These are phyloP conservation scores for Nannizziopsis arthrosporioides DNA, from an alignment of 2,329 filamentous ascomycete genomes.

Conservation along the genomic window DNA sequence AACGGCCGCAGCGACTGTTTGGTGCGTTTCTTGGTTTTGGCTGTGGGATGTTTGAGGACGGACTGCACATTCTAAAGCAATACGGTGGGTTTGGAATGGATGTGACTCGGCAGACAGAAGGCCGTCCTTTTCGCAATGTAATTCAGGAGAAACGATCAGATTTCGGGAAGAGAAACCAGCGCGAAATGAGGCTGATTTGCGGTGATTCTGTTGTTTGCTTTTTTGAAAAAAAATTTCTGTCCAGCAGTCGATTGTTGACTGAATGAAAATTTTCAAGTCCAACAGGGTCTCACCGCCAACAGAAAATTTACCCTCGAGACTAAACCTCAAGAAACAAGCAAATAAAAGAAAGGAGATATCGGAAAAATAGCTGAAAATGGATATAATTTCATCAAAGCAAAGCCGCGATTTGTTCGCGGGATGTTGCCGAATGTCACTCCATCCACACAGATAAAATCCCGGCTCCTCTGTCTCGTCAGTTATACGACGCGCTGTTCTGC, in stretches of 20 bases:
- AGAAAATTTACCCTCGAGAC: neutral
- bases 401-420: no score
- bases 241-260: neutral
- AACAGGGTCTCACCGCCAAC: slow-evolving; percentile 10
- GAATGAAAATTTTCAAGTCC: slow-evolving; percentile 3
- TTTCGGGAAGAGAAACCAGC: slow-evolving; percentile 1
- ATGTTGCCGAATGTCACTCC: no score
- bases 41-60: slow-evolving; percentile 4
- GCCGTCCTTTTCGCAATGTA: slow-evolving; percentile 1
- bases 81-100: neutral
- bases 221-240: neutral
- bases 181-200: slow-evolving; percentile 7
- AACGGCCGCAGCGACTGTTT: neutral
- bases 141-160: neutral
- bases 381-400: no score
- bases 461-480: no score
- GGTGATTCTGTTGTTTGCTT: slow-evolving; percentile 2
- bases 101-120: neutral
- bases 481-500: no score
- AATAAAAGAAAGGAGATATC: neutral
- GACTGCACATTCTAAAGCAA: slow-evolving; percentile 11
- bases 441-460: no score
- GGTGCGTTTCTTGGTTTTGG: slow-evolving; percentile 9
- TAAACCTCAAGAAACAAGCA: neutral
- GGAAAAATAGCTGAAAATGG: neutral